These are phyloP conservation scores for Suillus alpinus DNA, from an alignment of 768 basidiomycete genomes.

Conservation along the genomic window DNA sequence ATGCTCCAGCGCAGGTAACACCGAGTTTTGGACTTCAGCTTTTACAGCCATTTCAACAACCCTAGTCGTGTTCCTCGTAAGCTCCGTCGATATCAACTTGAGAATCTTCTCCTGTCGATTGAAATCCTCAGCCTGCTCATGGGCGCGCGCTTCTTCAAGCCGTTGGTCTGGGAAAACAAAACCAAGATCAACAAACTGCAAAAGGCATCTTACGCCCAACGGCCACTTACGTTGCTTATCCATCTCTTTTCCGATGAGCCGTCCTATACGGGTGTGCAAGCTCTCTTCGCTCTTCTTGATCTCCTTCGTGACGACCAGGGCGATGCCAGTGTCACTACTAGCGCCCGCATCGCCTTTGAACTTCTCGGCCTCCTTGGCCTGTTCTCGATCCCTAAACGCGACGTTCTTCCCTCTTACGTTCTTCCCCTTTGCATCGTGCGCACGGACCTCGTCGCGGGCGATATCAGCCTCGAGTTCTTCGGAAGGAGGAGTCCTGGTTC, in stretches of 20 bases:
- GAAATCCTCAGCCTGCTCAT: conserved; percentile 79
- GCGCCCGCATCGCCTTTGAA: conserved; percentile 23
- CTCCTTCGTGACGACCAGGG: conserved; percentile 65
- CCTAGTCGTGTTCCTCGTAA: conserved; percentile 83
- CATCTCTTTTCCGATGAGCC: conserved; percentile 81
- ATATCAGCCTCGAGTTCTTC: conserved; percentile 73
- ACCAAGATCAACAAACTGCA: background rate
- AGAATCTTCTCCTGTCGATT: conserved; percentile 85
- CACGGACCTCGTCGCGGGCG: conserved; percentile 55
- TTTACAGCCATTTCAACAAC: conserved; percentile 90
- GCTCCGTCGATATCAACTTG: conserved; percentile 82
- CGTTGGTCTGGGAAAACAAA: conserved; percentile 60
- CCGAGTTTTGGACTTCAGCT: conserved; percentile 78
- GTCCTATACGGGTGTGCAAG: conserved; percentile 72
- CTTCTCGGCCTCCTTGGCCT: conserved; percentile 32
- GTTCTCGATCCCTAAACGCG: conserved; percentile 55
- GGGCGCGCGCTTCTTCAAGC: conserved; percentile 74
- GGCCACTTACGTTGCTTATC: conserved; percentile 77
- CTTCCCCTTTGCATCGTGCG: conserved; percentile 49
- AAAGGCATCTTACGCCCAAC: conserved; percentile 4
- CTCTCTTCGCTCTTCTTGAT: conserved; percentile 83
- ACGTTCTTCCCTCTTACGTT: conserved; percentile 54
- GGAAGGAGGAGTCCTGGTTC: conserved; percentile 66
- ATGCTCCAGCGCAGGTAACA: conserved; percentile 76
- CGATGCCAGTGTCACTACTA: conserved; percentile 53